Base-by-base conservation (phyloP, 495 filamentous ascomycete genomes). In the Talaromyces stipitatus region DNA sequence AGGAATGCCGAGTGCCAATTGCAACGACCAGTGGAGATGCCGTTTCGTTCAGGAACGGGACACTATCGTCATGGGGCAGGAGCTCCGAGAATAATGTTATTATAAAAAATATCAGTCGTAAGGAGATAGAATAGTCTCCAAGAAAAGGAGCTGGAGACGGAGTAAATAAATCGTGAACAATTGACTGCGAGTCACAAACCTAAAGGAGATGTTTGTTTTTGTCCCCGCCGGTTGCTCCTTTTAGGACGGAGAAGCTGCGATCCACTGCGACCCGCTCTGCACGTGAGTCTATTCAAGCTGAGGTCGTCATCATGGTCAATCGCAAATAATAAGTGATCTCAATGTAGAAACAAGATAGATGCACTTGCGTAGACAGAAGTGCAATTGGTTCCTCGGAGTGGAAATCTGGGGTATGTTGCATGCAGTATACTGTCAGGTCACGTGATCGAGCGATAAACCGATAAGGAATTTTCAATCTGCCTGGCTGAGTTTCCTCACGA, bases 361-460 rank as follows among this genome's bases (percentile, higher is more conserved):
- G n/a, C n/a, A n/a, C n/a, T n/a, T n/a, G n/a, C n/a, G n/a, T n/a
- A n/a, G n/a, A n/a, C n/a, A n/a, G n/a, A n/a, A n/a, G n/a, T n/a
- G n/a, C 32, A 54, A 24, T 22, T 36, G n/a, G 50, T 18, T n/a
- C n/a, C n/a, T n/a, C n/a, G n/a, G 36, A 16, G 18, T 36, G 14
- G 32, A 36, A 36, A 8, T n/a, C 32, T 33, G 48, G 14, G 9
- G 48, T 3, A 51, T 14, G 26, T 29, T 24, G n/a, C 23, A 29
- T 14, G 6, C 14, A 16, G 9, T 8, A 24, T 18, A 14, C 20
- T 6, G 28, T 50, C 41, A 57, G 45, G 43, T 57, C 41, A 57
- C 55, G 43, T 57, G 38, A 57, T 8, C 45, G 22, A 6, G 18
- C 23, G 50, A 58, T 52, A 50, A n/a, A 30, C n/a, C 56, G 56